Conservation (phyloP, 495 filamentous ascomycete genomes). For the Trichocladium antarcticum region DNA sequence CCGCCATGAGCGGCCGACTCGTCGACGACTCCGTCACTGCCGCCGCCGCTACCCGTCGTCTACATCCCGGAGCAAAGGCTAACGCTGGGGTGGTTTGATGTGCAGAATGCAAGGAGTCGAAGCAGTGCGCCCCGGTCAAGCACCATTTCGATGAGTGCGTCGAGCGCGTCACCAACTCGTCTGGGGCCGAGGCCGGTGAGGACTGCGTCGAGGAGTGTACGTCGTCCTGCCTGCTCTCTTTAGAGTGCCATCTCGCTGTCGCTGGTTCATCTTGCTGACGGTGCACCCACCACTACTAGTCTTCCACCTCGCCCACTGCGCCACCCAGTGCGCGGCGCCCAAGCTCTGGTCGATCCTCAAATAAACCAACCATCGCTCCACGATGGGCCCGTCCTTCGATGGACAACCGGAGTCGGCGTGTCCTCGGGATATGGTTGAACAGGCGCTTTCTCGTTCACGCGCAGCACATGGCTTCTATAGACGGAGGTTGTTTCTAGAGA, state of each 20-base stretch:
- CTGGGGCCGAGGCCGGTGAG: slow-evolving; percentile 55
- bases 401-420: slow-evolving; percentile 1
- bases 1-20: neutral
- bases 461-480: slow-evolving; percentile 8
- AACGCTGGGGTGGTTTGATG: slow-evolving; percentile 15
- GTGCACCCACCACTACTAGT: slow-evolving; percentile 40
- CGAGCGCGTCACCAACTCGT: slow-evolving; percentile 73
- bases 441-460: slow-evolving; percentile 3
- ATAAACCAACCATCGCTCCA: slow-evolving; percentile 40
- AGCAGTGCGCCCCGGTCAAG: slow-evolving; percentile 75
- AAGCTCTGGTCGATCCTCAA: slow-evolving; percentile 88
- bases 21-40: neutral
- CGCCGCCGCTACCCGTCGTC: neutral
- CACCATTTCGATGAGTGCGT: slow-evolving; percentile 98
- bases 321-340: slow-evolving; percentile 79
- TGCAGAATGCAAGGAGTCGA: slow-evolving; percentile 76
- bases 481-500: slow-evolving; percentile 5
- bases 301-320: slow-evolving; percentile 97
- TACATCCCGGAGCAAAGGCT: slow-evolving; percentile 9
- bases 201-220: slow-evolving; percentile 99
- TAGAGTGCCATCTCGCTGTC: neutral
- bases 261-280: neutral
- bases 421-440: slow-evolving; percentile 6
- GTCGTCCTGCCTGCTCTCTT: slow-evolving; percentile 27
- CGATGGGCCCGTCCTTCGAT: slow-evolving; percentile 1